A percentile compares a stretch with the other conserved stretches of the same genome.
phyloP scores from a whole-genome alignment of 768 basidiomycete genomes.

The button mushroom (Agaricus bisporus) region DNA sequence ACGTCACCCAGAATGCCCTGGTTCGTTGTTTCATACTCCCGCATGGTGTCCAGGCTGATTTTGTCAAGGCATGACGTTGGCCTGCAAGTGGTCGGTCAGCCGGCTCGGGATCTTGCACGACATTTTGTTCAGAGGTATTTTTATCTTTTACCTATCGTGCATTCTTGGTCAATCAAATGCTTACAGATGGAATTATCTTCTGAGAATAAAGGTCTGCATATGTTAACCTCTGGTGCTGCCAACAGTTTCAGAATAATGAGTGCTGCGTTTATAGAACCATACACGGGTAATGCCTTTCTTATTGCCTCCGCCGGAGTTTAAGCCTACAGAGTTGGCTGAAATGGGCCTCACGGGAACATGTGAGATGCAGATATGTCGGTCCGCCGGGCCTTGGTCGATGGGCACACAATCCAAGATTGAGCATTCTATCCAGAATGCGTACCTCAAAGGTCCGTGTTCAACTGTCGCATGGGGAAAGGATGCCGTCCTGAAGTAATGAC shows the following conservation, averaged over 20 bases:
- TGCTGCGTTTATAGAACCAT: slow-evolving; percentile 60
- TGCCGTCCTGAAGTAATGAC: neutral
- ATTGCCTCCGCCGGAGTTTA: slow-evolving; percentile 90
- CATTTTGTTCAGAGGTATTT: slow-evolving; percentile 88
- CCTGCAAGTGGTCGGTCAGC: slow-evolving; percentile 94
- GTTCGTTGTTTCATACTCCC: slow-evolving; percentile 34
- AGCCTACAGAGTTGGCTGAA: slow-evolving; percentile 65
- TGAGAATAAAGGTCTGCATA: slow-evolving; percentile 78
- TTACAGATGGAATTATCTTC: slow-evolving; percentile 85
- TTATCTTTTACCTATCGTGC: neutral
- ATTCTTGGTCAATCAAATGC: slow-evolving; percentile 13
- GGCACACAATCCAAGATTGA: slow-evolving; percentile 83
- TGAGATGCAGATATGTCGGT: slow-evolving; percentile 95
- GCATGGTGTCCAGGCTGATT: neutral
- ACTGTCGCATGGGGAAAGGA: neutral
- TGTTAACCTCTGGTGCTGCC: neutral
- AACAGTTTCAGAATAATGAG: neutral
- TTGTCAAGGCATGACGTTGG: slow-evolving; percentile 87
- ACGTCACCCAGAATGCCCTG: slow-evolving; percentile 96
- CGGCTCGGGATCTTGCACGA: slow-evolving; percentile 87
- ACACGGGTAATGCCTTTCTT: slow-evolving; percentile 89
- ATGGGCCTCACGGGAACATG: slow-evolving; percentile 92
- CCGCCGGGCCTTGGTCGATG: slow-evolving; percentile 94
- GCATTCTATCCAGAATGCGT: slow-evolving; percentile 92
- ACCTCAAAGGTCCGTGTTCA: slow-evolving; percentile 63